Evolutionary conservation across 192 early-diverging fungal genomes (phyloP), one percentile per base, ranked within the genome.

Genomic region (Coemansia sp.): DNA sequence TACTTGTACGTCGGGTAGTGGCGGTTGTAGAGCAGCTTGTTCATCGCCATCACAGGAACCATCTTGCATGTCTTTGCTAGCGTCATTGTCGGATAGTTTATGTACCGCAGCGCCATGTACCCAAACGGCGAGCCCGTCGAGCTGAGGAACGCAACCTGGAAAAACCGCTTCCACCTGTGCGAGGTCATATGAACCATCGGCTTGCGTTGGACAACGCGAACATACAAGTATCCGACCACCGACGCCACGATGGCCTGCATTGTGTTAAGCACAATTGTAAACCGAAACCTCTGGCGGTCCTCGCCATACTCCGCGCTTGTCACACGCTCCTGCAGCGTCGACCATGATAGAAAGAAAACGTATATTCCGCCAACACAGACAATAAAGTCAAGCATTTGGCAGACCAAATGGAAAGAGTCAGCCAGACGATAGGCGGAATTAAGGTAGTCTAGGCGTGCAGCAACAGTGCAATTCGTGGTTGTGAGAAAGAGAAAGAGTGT

Each of bases 61-160:
- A 99, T 87, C 70, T 98, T 98, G 84, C 95, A 96, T 32, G 95
- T 95, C 73, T 97, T 97, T 42, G 95, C 95, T 32, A 99, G 81
- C 46, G 98, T 96, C 88, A 97, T 89, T 10, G 97, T 98, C 37
- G 95, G 96, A 76, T 97, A 99, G 81, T 99, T 95, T 65, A 99
- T 93, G 74, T 97, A 92, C 45, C 90, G 88, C 48, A 99, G 81
- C 42, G 95, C 86, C 38, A 90, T 92, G 85, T 97, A 99, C 7
- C 95, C 95, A 74, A 99, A 98, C 7, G 91, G 94, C 5, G 94
- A 90, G 7, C 90, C 94, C 7, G 87, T 74, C 19, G 90, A 91
- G 61, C 80, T 86, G 51, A 93, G 74, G 12, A 96, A 65, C 9
- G 95, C 87, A 14, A 95, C 87, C 62, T 91, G 91, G 38, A 90